Evolutionary conservation across 306 rosid species (phyloP).

Genomic region (Biancaea sappan): DNA sequence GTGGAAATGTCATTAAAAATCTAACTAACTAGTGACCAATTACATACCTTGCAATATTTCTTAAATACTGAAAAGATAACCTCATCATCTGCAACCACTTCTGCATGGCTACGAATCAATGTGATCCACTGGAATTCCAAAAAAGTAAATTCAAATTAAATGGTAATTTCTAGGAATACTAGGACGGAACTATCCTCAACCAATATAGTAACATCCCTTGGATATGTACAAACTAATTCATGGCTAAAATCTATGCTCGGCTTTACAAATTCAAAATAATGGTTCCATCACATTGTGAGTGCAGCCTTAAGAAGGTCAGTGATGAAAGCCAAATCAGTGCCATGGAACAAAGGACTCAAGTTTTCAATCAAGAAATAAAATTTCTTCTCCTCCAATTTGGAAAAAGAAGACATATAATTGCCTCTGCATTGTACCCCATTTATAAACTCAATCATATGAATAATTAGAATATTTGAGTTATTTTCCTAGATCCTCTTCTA

Average conservation of each 20-base stretch:
- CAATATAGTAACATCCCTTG: neutral
- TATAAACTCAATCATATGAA: neutral
- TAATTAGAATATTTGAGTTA: neutral
- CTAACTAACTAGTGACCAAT: conserved; percentile 2
- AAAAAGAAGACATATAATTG: neutral
- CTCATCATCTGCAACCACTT: conserved; percentile 75
- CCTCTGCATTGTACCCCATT: conserved; percentile 21
- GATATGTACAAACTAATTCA: conserved; percentile 15
- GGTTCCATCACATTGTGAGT: neutral
- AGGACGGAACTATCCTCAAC: conserved; percentile 21
- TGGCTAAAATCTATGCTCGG: neutral
- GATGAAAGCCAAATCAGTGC: conserved; percentile 8
- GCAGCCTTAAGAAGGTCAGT: neutral
- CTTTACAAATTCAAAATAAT: conserved; percentile 19
- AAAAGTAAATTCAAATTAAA: conserved; percentile 44
- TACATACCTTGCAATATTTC: conserved; percentile 74
- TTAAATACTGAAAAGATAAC: conserved; percentile 61
- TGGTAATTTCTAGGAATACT: conserved; percentile 18
- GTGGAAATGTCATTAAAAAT: neutral
- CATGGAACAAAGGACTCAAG: neutral
- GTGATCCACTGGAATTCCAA: conserved; percentile 83
- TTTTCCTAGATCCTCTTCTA: neutral
- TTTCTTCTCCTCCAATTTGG: neutral
- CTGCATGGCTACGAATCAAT: conserved; percentile 82
- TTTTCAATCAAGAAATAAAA: neutral